Conservation (phyloP, 495 filamentous ascomycete species). For the Penicillium canescens region DNA sequence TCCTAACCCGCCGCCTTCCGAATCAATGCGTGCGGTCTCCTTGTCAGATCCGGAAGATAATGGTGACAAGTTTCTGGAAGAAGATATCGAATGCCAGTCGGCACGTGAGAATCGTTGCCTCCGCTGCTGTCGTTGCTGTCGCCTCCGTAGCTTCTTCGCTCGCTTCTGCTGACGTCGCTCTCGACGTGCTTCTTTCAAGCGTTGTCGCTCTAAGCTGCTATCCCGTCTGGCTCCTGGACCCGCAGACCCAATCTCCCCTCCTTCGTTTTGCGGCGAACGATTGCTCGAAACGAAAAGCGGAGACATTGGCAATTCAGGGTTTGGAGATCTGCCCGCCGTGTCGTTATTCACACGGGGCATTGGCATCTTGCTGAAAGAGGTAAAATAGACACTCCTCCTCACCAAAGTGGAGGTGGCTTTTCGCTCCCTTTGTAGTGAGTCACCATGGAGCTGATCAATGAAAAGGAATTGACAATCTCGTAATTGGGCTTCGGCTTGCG, state of each 20-base stretch:
- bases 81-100: not conserved
- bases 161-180: slow-evolving; percentile 7
- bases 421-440: not conserved
- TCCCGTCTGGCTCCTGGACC: not conserved
- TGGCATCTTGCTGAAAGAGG: slow-evolving; percentile 5
- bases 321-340: not conserved
- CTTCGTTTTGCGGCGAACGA: not conserved
- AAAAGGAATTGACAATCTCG: slow-evolving; percentile 14
- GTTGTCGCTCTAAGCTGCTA: slow-evolving; percentile 2
- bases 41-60: slow-evolving; percentile 2
- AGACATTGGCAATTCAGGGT: slow-evolving; percentile 3
- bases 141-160: slow-evolving; percentile 6
- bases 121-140: slow-evolving; percentile 4
- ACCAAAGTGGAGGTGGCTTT: slow-evolving; percentile 8
- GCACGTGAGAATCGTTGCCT: not conserved
- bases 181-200: slow-evolving; percentile 1
- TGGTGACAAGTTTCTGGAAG: slow-evolving; percentile 3
- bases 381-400: slow-evolving; percentile 11
- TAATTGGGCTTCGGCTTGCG: slow-evolving; percentile 7
- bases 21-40: slow-evolving; percentile 1
- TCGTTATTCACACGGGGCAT: slow-evolving; percentile 1
- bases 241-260: not conserved
- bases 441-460: slow-evolving; percentile 12
- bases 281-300: slow-evolving; percentile 1
- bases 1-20: not conserved